phyloP scores from a whole-genome alignment of 495 filamentous ascomycete genomes.

The Filosporella fistucella region DNA sequence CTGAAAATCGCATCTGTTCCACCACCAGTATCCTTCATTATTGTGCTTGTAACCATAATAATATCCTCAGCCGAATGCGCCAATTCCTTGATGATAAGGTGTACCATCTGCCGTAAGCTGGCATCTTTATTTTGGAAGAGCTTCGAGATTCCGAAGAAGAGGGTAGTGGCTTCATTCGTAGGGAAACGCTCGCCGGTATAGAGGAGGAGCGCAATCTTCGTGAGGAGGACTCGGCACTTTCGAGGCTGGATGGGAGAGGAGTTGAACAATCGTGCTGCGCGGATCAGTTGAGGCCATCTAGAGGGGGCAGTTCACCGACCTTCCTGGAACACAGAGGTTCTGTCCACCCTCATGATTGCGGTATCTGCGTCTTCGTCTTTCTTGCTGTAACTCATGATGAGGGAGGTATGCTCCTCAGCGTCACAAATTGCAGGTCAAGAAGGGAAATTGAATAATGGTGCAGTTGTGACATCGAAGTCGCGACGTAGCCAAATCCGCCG shows the following conservation, averaged over 20 bases:
- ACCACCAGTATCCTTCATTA: slow-evolving; percentile 99
- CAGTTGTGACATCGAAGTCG: slow-evolving; percentile 17
- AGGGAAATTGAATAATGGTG: slow-evolving; percentile 5
- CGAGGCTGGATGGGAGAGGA: slow-evolving; percentile 90
- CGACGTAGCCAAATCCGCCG: slow-evolving; percentile 21
- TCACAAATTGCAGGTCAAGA: slow-evolving; percentile 25
- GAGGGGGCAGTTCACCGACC: slow-evolving; percentile 51
- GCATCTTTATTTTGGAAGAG: slow-evolving; percentile 99
- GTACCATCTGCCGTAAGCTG: slow-evolving; percentile 97
- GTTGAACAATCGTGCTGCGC: slow-evolving; percentile 91
- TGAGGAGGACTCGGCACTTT: slow-evolving; percentile 91
- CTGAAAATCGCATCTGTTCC: slow-evolving; percentile 93
- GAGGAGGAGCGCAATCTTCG: slow-evolving; percentile 93
- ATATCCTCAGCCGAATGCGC: slow-evolving; percentile 96
- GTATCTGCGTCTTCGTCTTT: slow-evolving; percentile 97
- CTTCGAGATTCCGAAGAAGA: slow-evolving; percentile 99
- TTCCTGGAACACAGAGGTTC: slow-evolving; percentile 98
- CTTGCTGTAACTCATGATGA: slow-evolving; percentile 89
- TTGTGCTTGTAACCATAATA: slow-evolving; percentile 98
- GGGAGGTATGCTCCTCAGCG: slow-evolving; percentile 25
- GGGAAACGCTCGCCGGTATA: slow-evolving; percentile 98
- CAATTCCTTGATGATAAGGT: slow-evolving; percentile 95
- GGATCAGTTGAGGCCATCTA: slow-evolving; percentile 14
- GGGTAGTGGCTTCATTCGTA: slow-evolving; percentile 91
- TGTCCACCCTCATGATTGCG: slow-evolving; percentile 91